Evolutionary conservation across 139 green algal genomes (phyloP).

Genomic region (Chlamydomonas incerta): DNA sequence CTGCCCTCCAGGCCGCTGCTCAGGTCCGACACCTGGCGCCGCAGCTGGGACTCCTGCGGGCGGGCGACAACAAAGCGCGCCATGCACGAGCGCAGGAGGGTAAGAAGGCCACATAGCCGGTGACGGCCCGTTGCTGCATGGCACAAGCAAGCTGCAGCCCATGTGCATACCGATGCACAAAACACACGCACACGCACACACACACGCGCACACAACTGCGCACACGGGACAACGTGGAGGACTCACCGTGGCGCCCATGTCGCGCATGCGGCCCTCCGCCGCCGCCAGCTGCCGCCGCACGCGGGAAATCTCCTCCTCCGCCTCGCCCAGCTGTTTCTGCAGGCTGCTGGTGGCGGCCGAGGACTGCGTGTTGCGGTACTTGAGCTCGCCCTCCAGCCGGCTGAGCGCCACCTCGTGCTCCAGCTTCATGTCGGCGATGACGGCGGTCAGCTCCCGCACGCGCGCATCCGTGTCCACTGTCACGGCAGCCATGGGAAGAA

Average conservation of each 20-base stretch:
- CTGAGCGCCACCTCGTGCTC: not conserved
- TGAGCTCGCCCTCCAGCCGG: conserved; percentile 24
- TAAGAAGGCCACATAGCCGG: not conserved
- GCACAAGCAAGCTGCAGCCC: no score
- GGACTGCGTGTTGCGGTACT: conserved; percentile 19
- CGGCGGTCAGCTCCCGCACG: not conserved
- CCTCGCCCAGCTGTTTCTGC: conserved; percentile 12
- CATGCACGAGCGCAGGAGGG: not conserved
- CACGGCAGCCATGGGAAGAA: no score
- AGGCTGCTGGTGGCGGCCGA: not conserved
- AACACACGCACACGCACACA: no score
- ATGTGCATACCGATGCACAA: no score
- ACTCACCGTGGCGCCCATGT: not conserved
- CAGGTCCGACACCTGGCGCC: not conserved
- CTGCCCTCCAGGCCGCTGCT: not conserved
- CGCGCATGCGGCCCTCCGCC: not conserved
- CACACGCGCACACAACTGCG: no score
- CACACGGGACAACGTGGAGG: no score
- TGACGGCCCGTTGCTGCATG: not conserved
- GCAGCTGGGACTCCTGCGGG: not conserved
- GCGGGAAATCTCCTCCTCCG: not conserved
- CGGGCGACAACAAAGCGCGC: no score
- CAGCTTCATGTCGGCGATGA: not conserved
- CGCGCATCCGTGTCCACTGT: not conserved
- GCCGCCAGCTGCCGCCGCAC: not conserved